Base-by-base conservation (phyloP, 805 yeast species). In the Ogataea allantospora region DNA sequence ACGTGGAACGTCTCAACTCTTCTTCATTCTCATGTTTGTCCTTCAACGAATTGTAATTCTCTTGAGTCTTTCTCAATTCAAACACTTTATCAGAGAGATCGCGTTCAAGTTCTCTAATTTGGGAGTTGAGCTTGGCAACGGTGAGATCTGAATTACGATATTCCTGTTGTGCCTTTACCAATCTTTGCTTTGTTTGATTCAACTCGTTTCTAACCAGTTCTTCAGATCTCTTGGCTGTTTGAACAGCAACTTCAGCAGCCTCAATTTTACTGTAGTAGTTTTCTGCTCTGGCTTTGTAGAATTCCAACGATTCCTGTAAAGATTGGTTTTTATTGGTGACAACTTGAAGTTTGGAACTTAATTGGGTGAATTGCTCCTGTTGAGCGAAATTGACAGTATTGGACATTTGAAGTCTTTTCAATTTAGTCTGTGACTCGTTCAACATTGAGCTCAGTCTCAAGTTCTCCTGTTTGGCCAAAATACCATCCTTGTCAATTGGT, bases 181-280 rank as follows among this genome's bases (percentile, higher is more conserved):
- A 55, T 7, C 72, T 55, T 20, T 62, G 66, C 41, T 71, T 63
- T 23, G 75, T 60, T 49, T 82, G 85, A 13, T 60, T 54, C 35
- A 77, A 60, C 43, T 86, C 87, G 31, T 66, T 65, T 32, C 60
- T 63, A 4, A 81, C 68, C 24, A 66, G 52, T 37, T 70, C 70
- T 54, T 83, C 89, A 9, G 80, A 77, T 49, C 85, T 66, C 47
- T 75, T 70, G 7, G 87, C 77, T 30, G 78, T 71, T 35, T 73
- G 67, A 2, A 83, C 76, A 5, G 86, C 83, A 33, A 80, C 70
- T 54, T 89, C 96, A 2, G 93, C 89, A 33, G 76, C 73, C 51
- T 88, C 95, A 17, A 88, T 66, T 51, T 85, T 84, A 40, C 70
- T 68, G 49, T 73, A 77, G 55, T 86, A 83, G 44, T 80, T 83